Evolutionary conservation across 2,329 filamentous ascomycete species (phyloP).

Genomic region (Herpotrichia juniperi): DNA sequence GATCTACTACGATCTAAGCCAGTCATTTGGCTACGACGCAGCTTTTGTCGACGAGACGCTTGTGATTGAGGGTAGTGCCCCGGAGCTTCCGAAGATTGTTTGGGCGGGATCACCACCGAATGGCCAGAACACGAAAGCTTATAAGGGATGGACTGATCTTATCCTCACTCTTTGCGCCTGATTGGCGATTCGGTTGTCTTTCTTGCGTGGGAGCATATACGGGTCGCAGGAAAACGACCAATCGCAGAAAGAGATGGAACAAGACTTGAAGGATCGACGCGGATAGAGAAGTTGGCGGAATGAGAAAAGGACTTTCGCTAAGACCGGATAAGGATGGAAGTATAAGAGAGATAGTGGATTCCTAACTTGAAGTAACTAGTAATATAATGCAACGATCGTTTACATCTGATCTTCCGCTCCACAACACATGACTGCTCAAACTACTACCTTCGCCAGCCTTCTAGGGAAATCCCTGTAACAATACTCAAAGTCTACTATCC

Average conservation of each 20-base stretch:
- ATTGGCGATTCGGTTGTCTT: background rate
- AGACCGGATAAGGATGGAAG: no score
- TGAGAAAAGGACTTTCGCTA: no score
- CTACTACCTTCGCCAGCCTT: no score
- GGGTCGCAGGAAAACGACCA: background rate
- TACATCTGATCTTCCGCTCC: background rate
- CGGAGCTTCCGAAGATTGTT: background rate
- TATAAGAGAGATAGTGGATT: background rate
- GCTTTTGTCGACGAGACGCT: constrained; percentile 4
- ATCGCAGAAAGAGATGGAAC: no score
- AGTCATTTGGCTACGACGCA: constrained; percentile 1
- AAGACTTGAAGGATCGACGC: no score
- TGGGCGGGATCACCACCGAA: constrained; percentile 1
- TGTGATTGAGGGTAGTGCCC: background rate
- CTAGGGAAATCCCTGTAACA: no score
- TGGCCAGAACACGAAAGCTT: constrained; percentile 3
- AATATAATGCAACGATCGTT: background rate
- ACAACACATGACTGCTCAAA: no score
- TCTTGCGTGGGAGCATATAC: background rate
- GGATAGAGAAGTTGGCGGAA: no score
- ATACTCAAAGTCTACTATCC: no score
- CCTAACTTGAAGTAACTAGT: background rate
- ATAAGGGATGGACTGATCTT: constrained; percentile 4
- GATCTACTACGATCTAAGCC: constrained; percentile 14
- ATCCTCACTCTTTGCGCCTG: constrained; percentile 5